Evolutionary conservation across 208 protist species (phyloP).

Genomic region (Wallacemonas rigidus): DNA sequence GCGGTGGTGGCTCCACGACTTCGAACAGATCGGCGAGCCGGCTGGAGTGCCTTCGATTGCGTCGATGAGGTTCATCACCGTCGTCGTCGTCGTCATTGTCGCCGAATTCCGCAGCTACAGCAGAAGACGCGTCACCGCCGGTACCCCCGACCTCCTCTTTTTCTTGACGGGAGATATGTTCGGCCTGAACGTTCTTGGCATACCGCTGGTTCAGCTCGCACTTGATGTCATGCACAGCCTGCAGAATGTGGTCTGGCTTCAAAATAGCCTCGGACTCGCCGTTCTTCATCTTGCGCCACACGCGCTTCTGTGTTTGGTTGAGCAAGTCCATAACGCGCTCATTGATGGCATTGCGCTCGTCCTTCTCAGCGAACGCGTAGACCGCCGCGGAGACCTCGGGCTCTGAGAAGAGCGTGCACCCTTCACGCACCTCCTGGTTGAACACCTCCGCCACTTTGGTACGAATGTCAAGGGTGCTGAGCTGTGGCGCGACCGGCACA

Average conservation of each 20-base stretch:
- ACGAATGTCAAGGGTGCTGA: slow-evolving; percentile 78
- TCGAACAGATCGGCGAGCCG: slow-evolving; percentile 2
- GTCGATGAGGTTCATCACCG: neutral
- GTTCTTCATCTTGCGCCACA: slow-evolving; percentile 70
- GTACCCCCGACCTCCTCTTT: slow-evolving; percentile 1
- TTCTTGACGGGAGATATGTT: slow-evolving; percentile 12
- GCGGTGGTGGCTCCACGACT: slow-evolving; percentile 14
- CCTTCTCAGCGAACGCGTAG: slow-evolving; percentile 88
- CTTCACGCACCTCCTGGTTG: slow-evolving; percentile 64
- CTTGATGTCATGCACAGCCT: slow-evolving; percentile 66
- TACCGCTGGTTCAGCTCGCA: slow-evolving; percentile 75
- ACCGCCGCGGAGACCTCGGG: slow-evolving; percentile 84
- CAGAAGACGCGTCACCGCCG: neutral
- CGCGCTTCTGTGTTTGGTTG: slow-evolving; percentile 63
- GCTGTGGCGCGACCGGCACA: slow-evolving; percentile 47
- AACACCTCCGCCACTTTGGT: slow-evolving; percentile 89
- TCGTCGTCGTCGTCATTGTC: slow-evolving; percentile 21
- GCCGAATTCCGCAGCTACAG: neutral
- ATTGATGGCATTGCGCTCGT: slow-evolving; percentile 84
- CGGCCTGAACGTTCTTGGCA: slow-evolving; percentile 40
- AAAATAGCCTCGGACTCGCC: slow-evolving; percentile 63
- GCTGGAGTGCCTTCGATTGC: neutral
- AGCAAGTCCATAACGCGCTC: slow-evolving; percentile 77
- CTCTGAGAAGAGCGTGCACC: slow-evolving; percentile 83
- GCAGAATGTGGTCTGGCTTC: slow-evolving; percentile 51